A percentile compares a stretch with the other conserved stretches of the same genome.
phyloP scores from a whole-genome alignment of 2,329 filamentous ascomycete genomes.

The Fusarium tuaranense region DNA sequence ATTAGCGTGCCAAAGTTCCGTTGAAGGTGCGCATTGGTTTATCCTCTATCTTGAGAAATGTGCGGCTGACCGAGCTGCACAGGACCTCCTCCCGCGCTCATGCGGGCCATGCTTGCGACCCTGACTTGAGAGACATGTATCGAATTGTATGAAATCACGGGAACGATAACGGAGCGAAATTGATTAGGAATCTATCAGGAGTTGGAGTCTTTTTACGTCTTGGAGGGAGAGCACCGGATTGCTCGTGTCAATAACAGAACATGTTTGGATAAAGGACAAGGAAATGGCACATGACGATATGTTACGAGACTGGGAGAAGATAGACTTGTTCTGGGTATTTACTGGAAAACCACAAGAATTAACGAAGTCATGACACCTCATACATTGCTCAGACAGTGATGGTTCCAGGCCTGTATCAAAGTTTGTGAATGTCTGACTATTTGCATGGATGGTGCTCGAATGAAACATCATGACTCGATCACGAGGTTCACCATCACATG shows the following conservation, averaged over 20 bases:
- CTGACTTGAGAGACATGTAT: slow-evolving; percentile 64
- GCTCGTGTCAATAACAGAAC: slow-evolving; percentile 26
- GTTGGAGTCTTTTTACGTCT: slow-evolving; percentile 17
- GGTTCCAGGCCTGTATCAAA: not conserved
- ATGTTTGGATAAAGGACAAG: slow-evolving; percentile 12
- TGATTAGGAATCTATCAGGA: slow-evolving; percentile 19
- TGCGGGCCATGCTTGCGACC: slow-evolving; percentile 78
- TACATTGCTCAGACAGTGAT: not conserved
- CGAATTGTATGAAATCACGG: not conserved
- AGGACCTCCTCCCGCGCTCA: slow-evolving; percentile 73
- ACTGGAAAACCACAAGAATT: slow-evolving; percentile 36
- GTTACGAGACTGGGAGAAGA: slow-evolving; percentile 8
- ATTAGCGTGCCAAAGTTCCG: slow-evolving; percentile 81
- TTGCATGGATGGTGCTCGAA: not conserved
- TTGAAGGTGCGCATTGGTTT: slow-evolving; percentile 62
- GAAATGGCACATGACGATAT: slow-evolving; percentile 16
- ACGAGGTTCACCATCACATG: not conserved
- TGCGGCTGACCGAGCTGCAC: slow-evolving; percentile 49
- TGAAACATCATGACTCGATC: slow-evolving; percentile 8
- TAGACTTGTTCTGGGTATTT: slow-evolving; percentile 29
- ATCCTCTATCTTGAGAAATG: slow-evolving; percentile 32
- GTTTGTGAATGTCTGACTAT: not conserved
- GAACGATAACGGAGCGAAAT: slow-evolving; percentile 14
- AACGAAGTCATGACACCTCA: slow-evolving; percentile 28
- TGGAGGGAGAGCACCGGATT: slow-evolving; percentile 11